phyloP scores from a whole-genome alignment of 140 eudicot genomes.

The Erigeron philadelphicus region DNA sequence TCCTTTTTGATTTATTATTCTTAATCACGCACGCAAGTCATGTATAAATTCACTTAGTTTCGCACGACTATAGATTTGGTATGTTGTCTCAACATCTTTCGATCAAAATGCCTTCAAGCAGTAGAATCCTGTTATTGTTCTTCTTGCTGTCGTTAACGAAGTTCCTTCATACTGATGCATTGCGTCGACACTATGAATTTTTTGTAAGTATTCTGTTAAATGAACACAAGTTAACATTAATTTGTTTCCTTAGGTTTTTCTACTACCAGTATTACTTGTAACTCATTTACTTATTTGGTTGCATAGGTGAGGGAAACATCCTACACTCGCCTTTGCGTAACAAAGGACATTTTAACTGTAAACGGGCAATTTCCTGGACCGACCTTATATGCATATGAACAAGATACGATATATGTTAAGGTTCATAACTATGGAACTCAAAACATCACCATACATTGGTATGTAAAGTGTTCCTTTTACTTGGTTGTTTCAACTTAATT shows the following conservation, averaged over 20 bases:
- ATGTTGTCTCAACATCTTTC: background rate
- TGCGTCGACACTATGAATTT: conserved; percentile 31
- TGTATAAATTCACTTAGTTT: conserved; percentile 17
- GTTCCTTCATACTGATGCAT: conserved; percentile 5
- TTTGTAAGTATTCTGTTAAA: conserved; percentile 17
- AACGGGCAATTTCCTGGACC: conserved; percentile 55
- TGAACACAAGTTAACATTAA: background rate
- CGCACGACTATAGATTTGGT: background rate
- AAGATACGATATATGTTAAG: conserved; percentile 41
- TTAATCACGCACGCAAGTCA: background rate
- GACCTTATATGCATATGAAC: conserved; percentile 31
- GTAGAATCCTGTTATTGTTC: background rate
- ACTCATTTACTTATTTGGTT: background rate
- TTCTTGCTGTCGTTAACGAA: background rate
- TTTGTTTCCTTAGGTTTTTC: background rate
- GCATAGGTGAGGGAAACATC: conserved; percentile 40
- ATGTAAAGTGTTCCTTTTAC: background rate
- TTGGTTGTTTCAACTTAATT: no score
- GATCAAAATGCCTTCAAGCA: conserved; percentile 14
- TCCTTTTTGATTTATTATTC: background rate
- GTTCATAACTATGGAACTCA: conserved; percentile 39
- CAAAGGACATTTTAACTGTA: conserved; percentile 41
- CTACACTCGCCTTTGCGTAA: conserved; percentile 40
- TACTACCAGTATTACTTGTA: background rate
- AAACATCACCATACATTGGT: conserved; percentile 53